phyloP scores from a whole-genome alignment of 1,284 basidiomycete species.

The Cryptococcus sp. region DNA sequence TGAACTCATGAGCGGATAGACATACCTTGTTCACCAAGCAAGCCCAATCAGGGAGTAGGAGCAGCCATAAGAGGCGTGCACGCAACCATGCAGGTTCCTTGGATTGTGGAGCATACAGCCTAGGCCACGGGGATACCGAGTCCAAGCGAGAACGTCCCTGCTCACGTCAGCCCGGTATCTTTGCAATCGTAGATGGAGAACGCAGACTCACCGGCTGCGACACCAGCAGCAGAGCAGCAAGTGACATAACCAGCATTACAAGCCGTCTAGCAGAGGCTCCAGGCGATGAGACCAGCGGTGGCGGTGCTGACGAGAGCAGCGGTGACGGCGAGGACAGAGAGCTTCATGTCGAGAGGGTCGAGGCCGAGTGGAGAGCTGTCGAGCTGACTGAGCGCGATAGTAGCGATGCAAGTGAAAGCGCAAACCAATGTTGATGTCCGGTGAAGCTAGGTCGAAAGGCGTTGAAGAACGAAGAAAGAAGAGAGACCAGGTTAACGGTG shows the following conservation, averaged over 20 bases:
- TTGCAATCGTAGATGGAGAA: no score
- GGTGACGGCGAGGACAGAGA: no score
- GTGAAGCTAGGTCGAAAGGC: no score
- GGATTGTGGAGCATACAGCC: background rate
- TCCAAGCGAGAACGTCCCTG: slow-evolving; percentile 2
- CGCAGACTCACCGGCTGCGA: slow-evolving; percentile 3
- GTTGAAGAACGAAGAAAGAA: no score
- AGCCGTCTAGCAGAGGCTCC: slow-evolving; percentile 4
- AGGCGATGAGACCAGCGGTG: slow-evolving; percentile 1
- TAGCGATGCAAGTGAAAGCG: no score
- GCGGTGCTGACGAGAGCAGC: background rate
- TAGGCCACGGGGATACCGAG: background rate
- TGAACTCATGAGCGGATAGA: no score
- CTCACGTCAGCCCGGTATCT: background rate
- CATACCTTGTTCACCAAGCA: no score
- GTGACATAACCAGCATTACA: slow-evolving; percentile 6
- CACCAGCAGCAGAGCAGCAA: slow-evolving; percentile 1
- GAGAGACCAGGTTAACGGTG: no score
- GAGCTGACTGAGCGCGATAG: no score
- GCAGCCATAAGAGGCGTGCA: background rate
- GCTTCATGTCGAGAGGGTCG: no score
- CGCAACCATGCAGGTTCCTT: slow-evolving; percentile 1
- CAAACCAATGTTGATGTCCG: no score
- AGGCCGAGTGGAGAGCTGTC: no score
- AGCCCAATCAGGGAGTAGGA: background rate